phyloP scores from a whole-genome alignment of 768 basidiomycete genomes.

The Agrocybe chaxingu region DNA sequence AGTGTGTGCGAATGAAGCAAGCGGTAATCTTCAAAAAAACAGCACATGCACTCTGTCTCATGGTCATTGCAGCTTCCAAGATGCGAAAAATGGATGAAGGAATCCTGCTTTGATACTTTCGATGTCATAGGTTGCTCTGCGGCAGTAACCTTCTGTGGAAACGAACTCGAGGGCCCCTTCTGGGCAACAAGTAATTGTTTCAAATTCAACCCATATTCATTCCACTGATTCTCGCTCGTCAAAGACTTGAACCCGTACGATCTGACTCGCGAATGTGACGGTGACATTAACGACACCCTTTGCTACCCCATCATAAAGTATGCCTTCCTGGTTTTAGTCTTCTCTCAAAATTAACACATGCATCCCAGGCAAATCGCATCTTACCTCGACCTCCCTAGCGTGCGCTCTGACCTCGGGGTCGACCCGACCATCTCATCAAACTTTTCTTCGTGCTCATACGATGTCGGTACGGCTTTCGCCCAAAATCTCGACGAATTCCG shows the following conservation, averaged over 20 bases:
- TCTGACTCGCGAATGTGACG: constrained; percentile 57
- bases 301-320: constrained; percentile 56
- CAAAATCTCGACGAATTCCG: constrained; percentile 38
- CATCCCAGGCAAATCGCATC: constrained; percentile 46
- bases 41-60: neutral
- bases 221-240: neutral
- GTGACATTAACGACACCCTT: constrained; percentile 39
- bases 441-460: constrained; percentile 28
- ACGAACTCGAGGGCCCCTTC: constrained; percentile 22
- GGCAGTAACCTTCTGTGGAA: constrained; percentile 58
- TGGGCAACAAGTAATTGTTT: constrained; percentile 1
- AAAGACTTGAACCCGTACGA: constrained; percentile 62
- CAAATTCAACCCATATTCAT: neutral
- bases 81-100: constrained; percentile 54
- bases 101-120: constrained; percentile 57
- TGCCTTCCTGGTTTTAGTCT: neutral
- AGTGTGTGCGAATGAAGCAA: constrained; percentile 57
- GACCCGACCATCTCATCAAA: constrained; percentile 36
- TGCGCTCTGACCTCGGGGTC: constrained; percentile 60
- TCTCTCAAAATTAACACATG: neutral
- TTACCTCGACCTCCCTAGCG: constrained; percentile 59
- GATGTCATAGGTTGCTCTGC: constrained; percentile 66
- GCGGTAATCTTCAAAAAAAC: constrained; percentile 35
- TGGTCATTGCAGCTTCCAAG: constrained; percentile 46
- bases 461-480: constrained; percentile 47